Evolutionary conservation across 768 basidiomycete species (phyloP), one percentile per base, ranked within the genome.

Genomic region (Galerina sulciceps): DNA sequence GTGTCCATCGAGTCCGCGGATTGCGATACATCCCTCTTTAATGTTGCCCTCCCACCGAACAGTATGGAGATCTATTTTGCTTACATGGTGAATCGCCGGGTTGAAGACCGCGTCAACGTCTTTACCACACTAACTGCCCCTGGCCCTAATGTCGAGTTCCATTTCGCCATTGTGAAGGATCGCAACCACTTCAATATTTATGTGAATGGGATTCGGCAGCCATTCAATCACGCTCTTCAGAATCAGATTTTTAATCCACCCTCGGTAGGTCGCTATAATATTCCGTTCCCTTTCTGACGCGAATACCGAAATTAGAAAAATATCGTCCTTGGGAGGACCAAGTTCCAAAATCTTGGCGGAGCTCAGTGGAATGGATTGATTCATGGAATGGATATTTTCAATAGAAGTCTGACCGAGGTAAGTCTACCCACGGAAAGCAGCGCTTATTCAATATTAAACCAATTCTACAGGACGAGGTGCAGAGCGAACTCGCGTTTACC

Each of bases 311-410:
- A 22, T 2, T 17, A 51, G 50, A 51, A 51, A 51, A 4, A 51
- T 14, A 36, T 51, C 22, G 50, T 51, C 2, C 37, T 51, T 13
- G 50, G 50, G 14, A 51, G 35, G 18, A 51, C 50, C n/a, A 51
- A 38, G 50, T 51, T 20, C 36, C 50, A 51, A 10, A 51, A 51
- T 23, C 18, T 40, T 10, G 50, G 35, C 14, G 50, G 50, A 20
- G n/a, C 36, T 5, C 50, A 51, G 22, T 51, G 50, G 38, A 37
- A 51, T 23, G 50, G 36, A 18, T 22, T 51, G 17, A 51, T 51
- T 37, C 50, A 40, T 14, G 50, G 50, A 4, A 51, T 51, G 50
- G 50, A 51, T 40, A 38, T 51, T 10, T 51, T 51, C 50, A 51
- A 51, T 36, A 38, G 50, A 40, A 51, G 36, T 1, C 20, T 51